Evolutionary conservation across 2,329 filamentous ascomycete genomes (phyloP), one percentile per base, ranked within the genome.

Genomic region (Rachicladosporium sp.): DNA sequence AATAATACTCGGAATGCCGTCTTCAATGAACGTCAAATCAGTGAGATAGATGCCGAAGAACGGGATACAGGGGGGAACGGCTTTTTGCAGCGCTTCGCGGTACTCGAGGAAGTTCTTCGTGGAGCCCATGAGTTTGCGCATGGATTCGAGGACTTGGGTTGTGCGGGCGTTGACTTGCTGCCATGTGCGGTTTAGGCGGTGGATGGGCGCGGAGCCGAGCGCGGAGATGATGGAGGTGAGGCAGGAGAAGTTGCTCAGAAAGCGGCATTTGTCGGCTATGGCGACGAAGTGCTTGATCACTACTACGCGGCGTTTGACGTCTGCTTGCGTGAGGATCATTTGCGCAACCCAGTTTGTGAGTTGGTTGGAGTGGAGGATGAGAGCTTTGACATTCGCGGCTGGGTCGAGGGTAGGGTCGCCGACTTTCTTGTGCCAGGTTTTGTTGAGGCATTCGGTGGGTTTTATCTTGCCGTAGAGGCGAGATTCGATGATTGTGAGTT

Each of bases 41-140:
- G 91, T 98, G 45, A 98, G 69, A 60, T 96, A 98, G 41, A 96
- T 89, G 88, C 89, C 91, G 56, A 98, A 93, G 65, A 98, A 98
- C 4, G 91, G 91, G 58, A 96, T 96, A 60, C 91, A 98, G 9
- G 91, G 91, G 11, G 91, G 91, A 52, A 94, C 94, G 19, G 89
- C 87, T 40, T 81, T 80, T 67, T 95, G 89, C 40, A 98, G 69
- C 21, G 86, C 80, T 58, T 96, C 91, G 59, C 91, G 78, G 62
- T 98, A 98, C 62, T 95, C 88, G 52, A 83, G 83, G 68, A 96
- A 98, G 63, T 98, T 98, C 69, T 93, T 95, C 34, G 87, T 94
- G 62, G 87, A 95, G 13, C 83, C 85, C 87, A 98, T 98, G 41
- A 96, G 73, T 49, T 80, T 81, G 40, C 89, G 82, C 87, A 98